Evolutionary conservation across 2,329 filamentous ascomycete genomes (phyloP).

Genomic region (Arthrobotrys musiformis): DNA sequence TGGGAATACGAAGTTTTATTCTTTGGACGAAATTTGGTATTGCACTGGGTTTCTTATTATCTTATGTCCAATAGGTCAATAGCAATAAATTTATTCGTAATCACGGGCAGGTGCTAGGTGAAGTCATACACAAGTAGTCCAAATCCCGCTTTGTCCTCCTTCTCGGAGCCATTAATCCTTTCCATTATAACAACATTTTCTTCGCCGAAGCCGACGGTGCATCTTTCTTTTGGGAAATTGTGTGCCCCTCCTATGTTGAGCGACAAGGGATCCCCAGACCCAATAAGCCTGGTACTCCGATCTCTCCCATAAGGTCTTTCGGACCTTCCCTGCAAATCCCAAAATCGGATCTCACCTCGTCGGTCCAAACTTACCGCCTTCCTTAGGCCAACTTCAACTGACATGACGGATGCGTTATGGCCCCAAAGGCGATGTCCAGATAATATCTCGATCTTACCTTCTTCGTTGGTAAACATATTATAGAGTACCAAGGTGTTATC

Average conservation of each 20-base stretch:
- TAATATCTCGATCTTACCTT: conserved; percentile 74
- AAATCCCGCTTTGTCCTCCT: conserved; percentile 67
- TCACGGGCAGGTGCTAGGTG: conserved; percentile 66
- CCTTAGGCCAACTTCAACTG: conserved; percentile 82
- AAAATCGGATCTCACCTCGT: conserved; percentile 82
- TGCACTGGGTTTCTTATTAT: background rate
- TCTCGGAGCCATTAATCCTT: conserved; percentile 72
- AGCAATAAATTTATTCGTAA: background rate
- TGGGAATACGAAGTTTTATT: background rate
- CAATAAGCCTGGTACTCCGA: conserved; percentile 17
- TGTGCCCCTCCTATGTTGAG: conserved; percentile 59
- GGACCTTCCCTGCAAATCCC: conserved; percentile 80
- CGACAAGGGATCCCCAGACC: conserved; percentile 56
- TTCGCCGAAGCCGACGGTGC: conserved; percentile 84
- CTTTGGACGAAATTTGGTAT: background rate
- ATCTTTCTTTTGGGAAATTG: conserved; percentile 67
- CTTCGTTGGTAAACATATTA: conserved; percentile 78
- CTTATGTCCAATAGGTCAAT: background rate
- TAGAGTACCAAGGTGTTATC: conserved; percentile 90
- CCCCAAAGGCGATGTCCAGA: conserved; percentile 84
- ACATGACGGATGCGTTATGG: conserved; percentile 87
- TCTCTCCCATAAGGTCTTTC: conserved; percentile 39
- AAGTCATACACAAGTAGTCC: conserved; percentile 89
- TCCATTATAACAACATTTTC: conserved; percentile 89
- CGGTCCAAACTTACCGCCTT: conserved; percentile 90